Evolutionary conservation across 2,329 filamentous ascomycete genomes (phyloP), one percentile per base, ranked within the genome.

Genomic region (Torrubiella hemipterigena): DNA sequence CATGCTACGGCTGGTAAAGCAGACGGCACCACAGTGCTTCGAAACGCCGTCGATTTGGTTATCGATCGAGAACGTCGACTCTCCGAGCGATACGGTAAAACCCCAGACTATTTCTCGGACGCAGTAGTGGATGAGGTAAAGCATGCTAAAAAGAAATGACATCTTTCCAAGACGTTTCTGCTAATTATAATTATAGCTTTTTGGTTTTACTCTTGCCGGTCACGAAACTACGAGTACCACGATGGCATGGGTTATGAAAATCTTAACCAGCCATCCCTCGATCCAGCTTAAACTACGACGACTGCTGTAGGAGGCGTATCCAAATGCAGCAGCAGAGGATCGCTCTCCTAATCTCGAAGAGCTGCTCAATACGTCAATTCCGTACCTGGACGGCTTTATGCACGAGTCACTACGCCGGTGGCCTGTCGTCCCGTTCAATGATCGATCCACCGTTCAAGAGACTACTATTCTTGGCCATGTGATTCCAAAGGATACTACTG

Each of bases 361-460:
- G 37, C 47, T 59, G 11, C 38, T 40, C 0, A 28, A 27, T 3
- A 33, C 41, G 2, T 40, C 44, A 4, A 36, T 56, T 2, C 51
- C 52, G 2, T 59, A 55, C 36, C 42, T 60, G 8, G 56, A 60
- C 15, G 55, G 55, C 7, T 44, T 51, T 6, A 39, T 59, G 19
- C 51, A 58, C 34, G 56, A 62, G 36, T 43, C 48, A 0, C 37
- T 59, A 3, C 50, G 59, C 2, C 43, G 39, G n/a, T 43, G 45
- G 5, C 43, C 46, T 10, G 46, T 52, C 3, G 42, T 45, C 5
- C 43, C 49, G 2, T 36, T 54, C 4, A 42, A 55, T 2, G 41
- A 47, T 6, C 49, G 56, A 6, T 42, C 40, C 5, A 38, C 55
- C 1, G 40, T 40, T 14, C 38, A 40, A 23, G 53, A 59, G 27